Conservation (phyloP, 1,284 basidiomycete genomes). For the Abortiporus biennis region DNA sequence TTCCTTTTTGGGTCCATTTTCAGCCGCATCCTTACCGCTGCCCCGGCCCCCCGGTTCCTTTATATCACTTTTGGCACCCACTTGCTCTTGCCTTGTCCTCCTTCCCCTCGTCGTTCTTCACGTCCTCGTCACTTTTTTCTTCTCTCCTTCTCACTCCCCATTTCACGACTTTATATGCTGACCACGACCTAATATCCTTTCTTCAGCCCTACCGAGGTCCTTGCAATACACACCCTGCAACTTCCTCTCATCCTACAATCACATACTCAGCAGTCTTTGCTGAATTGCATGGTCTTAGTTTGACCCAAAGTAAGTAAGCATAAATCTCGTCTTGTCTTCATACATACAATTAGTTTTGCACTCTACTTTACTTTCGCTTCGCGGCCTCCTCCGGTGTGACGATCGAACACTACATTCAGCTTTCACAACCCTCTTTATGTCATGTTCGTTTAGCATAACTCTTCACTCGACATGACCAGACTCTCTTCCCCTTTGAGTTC, state of each 20-base stretch:
- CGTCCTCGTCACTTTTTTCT: conserved; percentile 15
- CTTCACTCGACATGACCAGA: no score
- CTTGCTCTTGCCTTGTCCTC: conserved; percentile 24
- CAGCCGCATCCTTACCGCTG: conserved; percentile 5
- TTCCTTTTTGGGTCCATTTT: conserved; percentile 6
- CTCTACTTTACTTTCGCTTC: neutral
- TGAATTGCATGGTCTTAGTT: neutral
- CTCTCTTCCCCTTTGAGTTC: neutral
- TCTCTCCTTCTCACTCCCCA: conserved; percentile 22
- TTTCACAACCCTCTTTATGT: conserved; percentile 2
- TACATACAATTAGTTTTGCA: neutral
- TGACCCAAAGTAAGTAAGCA: neutral
- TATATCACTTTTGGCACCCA: conserved; percentile 28
- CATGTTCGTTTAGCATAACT: neutral
- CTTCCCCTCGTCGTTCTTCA: conserved; percentile 27
- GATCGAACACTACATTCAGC: no score
- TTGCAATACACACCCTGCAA: conserved; percentile 7
- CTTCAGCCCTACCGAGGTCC: conserved; percentile 3
- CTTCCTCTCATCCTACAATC: conserved; percentile 7
- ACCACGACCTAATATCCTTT: conserved; percentile 30
- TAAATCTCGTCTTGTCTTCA: neutral
- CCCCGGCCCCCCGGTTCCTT: conserved; percentile 25
- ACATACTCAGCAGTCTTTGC: conserved; percentile 3
- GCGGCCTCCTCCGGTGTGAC: neutral
- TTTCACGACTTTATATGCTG: conserved; percentile 49